These are phyloP conservation scores for Aspergillus latus DNA, from an alignment of 2,329 filamentous ascomycete species.

Conservation along the genomic window DNA sequence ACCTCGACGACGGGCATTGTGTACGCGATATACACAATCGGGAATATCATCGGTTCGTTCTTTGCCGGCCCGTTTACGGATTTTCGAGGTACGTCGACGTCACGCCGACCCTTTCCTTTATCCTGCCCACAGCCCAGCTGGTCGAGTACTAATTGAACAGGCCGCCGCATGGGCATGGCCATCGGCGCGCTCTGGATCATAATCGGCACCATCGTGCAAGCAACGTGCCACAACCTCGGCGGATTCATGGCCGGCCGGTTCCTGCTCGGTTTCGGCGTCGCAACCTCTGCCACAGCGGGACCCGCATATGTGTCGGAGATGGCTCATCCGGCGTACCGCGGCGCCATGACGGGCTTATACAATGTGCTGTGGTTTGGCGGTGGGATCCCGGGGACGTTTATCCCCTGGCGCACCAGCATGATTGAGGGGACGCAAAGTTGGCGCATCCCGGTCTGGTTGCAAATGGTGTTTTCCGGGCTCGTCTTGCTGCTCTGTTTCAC, in stretches of 20 bases:
- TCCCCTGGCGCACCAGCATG: slow-evolving; percentile 43
- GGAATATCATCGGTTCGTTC: slow-evolving; percentile 50
- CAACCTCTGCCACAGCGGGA: slow-evolving; percentile 27
- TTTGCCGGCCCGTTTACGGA: slow-evolving; percentile 47
- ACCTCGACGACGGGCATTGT: slow-evolving; percentile 49
- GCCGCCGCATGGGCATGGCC: slow-evolving; percentile 31
- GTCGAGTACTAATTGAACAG: slow-evolving; percentile 6
- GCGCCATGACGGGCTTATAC: slow-evolving; percentile 44
- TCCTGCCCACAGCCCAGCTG: too few species aligned
- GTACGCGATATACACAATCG: slow-evolving; percentile 51
- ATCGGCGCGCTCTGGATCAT: slow-evolving; percentile 29
- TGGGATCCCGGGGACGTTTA: slow-evolving; percentile 53
- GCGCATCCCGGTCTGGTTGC: slow-evolving; percentile 59
- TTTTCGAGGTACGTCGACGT: slow-evolving; percentile 29
- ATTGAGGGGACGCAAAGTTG: slow-evolving; percentile 52
- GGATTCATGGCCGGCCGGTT: slow-evolving; percentile 34
- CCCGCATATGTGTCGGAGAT: slow-evolving; percentile 41
- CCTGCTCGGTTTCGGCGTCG: slow-evolving; percentile 33
- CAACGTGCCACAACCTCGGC: slow-evolving; percentile 24
- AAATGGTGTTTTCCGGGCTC: slow-evolving; percentile 48
- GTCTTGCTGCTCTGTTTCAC: slow-evolving; percentile 53
- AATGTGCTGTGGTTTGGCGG: slow-evolving; percentile 47
- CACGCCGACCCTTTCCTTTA: too few species aligned
- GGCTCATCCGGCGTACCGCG: slow-evolving; percentile 37
- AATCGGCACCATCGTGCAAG: slow-evolving; percentile 30